phyloP scores from a whole-genome alignment of 1,284 basidiomycete species.

The Thelephora terrestris region DNA sequence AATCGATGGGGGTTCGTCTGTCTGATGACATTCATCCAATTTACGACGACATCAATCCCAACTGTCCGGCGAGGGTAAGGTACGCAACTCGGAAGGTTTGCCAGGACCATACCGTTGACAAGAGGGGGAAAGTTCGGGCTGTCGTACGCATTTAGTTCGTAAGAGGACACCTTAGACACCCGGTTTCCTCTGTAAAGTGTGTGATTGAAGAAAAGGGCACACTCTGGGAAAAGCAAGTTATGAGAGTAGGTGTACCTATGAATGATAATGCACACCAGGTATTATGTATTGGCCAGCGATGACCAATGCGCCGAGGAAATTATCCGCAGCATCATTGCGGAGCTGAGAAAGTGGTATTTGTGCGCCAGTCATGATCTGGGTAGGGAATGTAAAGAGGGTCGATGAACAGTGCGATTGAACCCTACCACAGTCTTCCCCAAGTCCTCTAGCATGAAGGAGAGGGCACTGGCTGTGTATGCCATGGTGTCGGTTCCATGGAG shows the following conservation, averaged over 20 bases:
- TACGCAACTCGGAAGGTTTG: background rate
- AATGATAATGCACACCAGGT: slow-evolving; percentile 45
- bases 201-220: slow-evolving; percentile 83
- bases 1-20: slow-evolving; percentile 72
- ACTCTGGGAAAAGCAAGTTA: slow-evolving; percentile 40
- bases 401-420: slow-evolving; percentile 2
- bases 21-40: slow-evolving; percentile 77
- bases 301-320: slow-evolving; percentile 78
- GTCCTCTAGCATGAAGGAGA: slow-evolving; percentile 86
- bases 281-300: slow-evolving; percentile 88
- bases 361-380: slow-evolving; percentile 78
- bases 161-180: slow-evolving; percentile 78
- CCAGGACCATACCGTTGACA: slow-evolving; percentile 53
- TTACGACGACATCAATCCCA: slow-evolving; percentile 82
- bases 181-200: slow-evolving; percentile 81
- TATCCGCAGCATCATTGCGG: slow-evolving; percentile 85
- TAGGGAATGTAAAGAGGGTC: background rate
- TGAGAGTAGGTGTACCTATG: background rate
- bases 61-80: slow-evolving; percentile 27
- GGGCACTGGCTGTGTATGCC: slow-evolving; percentile 80
- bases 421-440: slow-evolving; percentile 79
- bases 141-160: slow-evolving; percentile 78
- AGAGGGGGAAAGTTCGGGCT: slow-evolving; percentile 82
- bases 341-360: slow-evolving; percentile 87
- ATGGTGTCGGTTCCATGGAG: slow-evolving; percentile 93